Evolutionary conservation across 176 grass and related monocot species (phyloP).

Genomic region (Metroxylon sagu): DNA sequence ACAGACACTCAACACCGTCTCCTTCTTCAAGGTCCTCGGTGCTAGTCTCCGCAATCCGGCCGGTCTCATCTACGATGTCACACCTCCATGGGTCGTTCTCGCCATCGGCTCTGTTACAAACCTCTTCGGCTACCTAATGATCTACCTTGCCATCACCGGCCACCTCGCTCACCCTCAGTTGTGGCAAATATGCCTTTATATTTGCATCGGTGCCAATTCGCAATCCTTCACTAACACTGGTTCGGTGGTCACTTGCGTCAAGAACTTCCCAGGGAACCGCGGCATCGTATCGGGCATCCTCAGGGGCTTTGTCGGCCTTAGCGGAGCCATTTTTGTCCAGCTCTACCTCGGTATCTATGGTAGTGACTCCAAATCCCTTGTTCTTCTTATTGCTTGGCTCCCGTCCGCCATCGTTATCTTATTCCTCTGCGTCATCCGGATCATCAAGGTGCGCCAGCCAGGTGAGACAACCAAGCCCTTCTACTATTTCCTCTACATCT

Average conservation of each 20-base stretch:
- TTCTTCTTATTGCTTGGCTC: slow-evolving; percentile 72
- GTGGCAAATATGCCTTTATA: slow-evolving; percentile 75
- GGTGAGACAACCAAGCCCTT: slow-evolving; percentile 40
- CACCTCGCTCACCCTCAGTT: slow-evolving; percentile 23
- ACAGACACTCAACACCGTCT: slow-evolving; percentile 62
- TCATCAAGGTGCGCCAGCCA: slow-evolving; percentile 28
- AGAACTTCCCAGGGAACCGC: slow-evolving; percentile 67
- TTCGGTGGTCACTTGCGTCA: slow-evolving; percentile 47
- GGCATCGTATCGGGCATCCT: slow-evolving; percentile 55
- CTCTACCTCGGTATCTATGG: slow-evolving; percentile 65
- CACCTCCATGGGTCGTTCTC: slow-evolving; percentile 50
- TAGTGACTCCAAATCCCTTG: slow-evolving; percentile 37
- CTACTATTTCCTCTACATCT: slow-evolving; percentile 56
- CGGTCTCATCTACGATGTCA: slow-evolving; percentile 49
- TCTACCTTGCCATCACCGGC: slow-evolving; percentile 53
- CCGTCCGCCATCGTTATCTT: slow-evolving; percentile 47
- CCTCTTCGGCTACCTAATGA: slow-evolving; percentile 69
- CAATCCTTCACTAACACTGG: slow-evolving; percentile 74
- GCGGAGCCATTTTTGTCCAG: slow-evolving; percentile 83
- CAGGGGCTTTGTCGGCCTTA: slow-evolving; percentile 71
- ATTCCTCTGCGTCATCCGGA: slow-evolving; percentile 58
- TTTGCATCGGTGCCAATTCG: slow-evolving; percentile 58
- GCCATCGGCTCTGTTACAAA: slow-evolving; percentile 53
- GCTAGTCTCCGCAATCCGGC: slow-evolving; percentile 55
- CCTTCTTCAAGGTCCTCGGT: slow-evolving; percentile 82